These are phyloP conservation scores for Cymbopogon flexuosus DNA, from an alignment of 202 grass and related monocot genomes.

Conservation along the genomic window DNA sequence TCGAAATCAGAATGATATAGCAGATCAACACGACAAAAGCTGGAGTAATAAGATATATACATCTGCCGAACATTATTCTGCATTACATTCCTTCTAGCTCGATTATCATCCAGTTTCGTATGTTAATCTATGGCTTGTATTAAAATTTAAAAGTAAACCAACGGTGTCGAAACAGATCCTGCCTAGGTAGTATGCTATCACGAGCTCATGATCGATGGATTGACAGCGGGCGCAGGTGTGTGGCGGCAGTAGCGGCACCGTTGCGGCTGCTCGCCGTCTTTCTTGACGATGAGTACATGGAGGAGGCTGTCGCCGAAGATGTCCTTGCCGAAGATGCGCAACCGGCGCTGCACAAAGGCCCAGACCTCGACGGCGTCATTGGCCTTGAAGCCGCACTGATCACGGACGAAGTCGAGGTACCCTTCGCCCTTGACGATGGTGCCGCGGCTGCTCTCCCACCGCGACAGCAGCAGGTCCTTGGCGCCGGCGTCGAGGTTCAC, in stretches of 20 bases:
- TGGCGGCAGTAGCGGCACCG: background rate
- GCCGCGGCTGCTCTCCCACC: constrained; percentile 30
- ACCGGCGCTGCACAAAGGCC: constrained; percentile 26
- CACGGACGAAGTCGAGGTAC: constrained; percentile 27
- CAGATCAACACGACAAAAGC: no score
- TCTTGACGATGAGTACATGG: background rate
- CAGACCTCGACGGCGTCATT: constrained; percentile 27
- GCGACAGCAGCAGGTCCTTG: constrained; percentile 12
- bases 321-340: background rate
- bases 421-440: constrained; percentile 39
- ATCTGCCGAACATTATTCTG: background rate
- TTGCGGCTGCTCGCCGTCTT: no score
- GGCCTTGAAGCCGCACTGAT: background rate
- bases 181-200: background rate
- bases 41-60: background rate
- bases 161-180: background rate
- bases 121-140: background rate
- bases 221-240: background rate
- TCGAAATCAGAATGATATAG: background rate
- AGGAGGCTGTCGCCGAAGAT: background rate
- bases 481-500: background rate
- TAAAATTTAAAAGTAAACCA: background rate
- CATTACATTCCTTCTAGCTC: background rate
- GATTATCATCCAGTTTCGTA: background rate
- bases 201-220: background rate